A percentile compares a stretch with the other conserved stretches of the same genome.
Conservation (phyloP, 768 basidiomycete species). For the Amanita rimosa region DNA sequence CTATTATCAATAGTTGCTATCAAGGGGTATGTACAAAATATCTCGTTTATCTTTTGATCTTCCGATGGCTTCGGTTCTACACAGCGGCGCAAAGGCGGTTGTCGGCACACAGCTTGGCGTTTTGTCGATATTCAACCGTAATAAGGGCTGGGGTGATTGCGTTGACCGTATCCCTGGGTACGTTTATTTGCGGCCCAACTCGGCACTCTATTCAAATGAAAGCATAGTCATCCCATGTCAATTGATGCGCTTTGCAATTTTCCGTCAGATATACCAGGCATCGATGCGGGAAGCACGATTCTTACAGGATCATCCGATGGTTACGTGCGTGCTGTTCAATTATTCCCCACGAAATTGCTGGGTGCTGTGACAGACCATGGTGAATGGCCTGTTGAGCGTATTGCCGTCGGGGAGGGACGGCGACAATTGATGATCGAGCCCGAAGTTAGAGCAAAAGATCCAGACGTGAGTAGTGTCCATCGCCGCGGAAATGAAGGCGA, state of each 20-base stretch:
- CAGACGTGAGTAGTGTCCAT: constrained; percentile 2
- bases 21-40: constrained; percentile 45
- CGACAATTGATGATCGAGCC: constrained; percentile 20
- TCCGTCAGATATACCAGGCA: constrained; percentile 47
- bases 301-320: constrained; percentile 92
- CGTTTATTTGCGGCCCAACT: constrained; percentile 13
- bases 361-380: constrained; percentile 90
- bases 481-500: constrained; percentile 8
- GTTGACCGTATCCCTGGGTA: constrained; percentile 86
- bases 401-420: constrained; percentile 44
- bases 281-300: constrained; percentile 57
- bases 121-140: constrained; percentile 81
- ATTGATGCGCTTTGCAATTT: constrained; percentile 78
- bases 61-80: constrained; percentile 2
- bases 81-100: constrained; percentile 66
- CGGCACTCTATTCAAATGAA: not conserved
- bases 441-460: constrained; percentile 8
- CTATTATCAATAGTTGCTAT: constrained; percentile 78
- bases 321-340: constrained; percentile 73
- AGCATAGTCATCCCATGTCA: constrained; percentile 73
- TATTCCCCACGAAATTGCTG: constrained; percentile 81
- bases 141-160: constrained; percentile 84
- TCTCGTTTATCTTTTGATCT: constrained; percentile 4
- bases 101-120: constrained; percentile 89
- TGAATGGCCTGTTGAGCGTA: constrained; percentile 84